Evolutionary conservation across 169 alveolate genomes (phyloP), one percentile per base, ranked within the genome.

Genomic region (Plasmodium fragile): DNA sequence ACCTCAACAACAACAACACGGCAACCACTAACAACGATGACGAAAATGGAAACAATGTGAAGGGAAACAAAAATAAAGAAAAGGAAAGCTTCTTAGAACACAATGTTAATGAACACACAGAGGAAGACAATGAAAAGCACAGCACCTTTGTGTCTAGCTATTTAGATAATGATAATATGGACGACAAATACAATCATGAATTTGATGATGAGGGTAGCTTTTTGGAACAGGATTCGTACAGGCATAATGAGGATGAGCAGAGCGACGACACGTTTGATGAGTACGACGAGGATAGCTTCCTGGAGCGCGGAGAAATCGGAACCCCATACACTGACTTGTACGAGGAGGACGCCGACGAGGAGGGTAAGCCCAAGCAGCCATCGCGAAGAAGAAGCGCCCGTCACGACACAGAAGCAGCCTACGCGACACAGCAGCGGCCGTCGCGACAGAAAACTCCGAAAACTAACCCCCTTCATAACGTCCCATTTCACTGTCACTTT

Each of bases 31-130:
- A 0, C 1, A 49, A 13, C 5, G 5, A 39, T 39, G 39, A 11
- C 53, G 5, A 43, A 43, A 43, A 71, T 71, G 83, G 39, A 22
- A n/a, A 39, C 7, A 70, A 18, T 0, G 10, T n/a, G 36, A 41
- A 25, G 10, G 52, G 45, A 45, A 28, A 6, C 3, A 59, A 71
- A 13, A 75, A 55, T 36, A 72, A 83, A 13, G 82, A 28, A 7
- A 70, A 41, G 13, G 73, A 83, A 18, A 83, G 92, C 52, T 83
- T 83, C 28, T 72, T 83, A 22, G 92, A 83, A 18, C 18, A 43
- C 0, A 32, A 71, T 34, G 30, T 45, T 5, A 22, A 83, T 70
- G 82, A 18, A 5, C 39, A 28, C 16, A n/a, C 72, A 34, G 55
- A 83, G 34, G 30, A 18, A 65, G 36, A 25, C 8, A 4, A 41